phyloP scores from a whole-genome alignment of 768 basidiomycete species.

The Psilocybe cyanescens region DNA sequence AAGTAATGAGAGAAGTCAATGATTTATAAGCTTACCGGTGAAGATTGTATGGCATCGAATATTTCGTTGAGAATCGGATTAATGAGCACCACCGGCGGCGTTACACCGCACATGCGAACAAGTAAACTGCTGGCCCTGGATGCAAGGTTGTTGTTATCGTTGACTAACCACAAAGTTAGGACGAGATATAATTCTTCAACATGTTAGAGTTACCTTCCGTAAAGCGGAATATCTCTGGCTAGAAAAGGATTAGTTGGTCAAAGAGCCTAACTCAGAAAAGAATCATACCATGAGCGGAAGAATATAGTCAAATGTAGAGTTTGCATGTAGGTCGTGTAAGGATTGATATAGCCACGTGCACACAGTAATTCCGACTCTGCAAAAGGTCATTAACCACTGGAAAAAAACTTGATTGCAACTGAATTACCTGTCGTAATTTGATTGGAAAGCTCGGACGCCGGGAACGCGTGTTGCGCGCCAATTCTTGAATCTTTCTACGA shows the following conservation, averaged over 20 bases:
- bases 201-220: conserved; percentile 60
- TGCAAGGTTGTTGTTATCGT: conserved; percentile 75
- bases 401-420: conserved; percentile 5
- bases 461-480: conserved; percentile 76
- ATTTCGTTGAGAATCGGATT: conserved; percentile 71
- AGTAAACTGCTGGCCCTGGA: conserved; percentile 69
- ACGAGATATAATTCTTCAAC: neutral
- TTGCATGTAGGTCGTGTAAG: conserved; percentile 77
- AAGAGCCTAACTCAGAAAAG: neutral
- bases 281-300: conserved; percentile 74
- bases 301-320: conserved; percentile 79
- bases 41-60: conserved; percentile 76
- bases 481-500: conserved; percentile 64
- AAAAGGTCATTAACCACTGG: conserved; percentile 3
- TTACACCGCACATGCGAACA: conserved; percentile 85
- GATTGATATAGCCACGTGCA: conserved; percentile 82
- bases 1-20: conserved; percentile 7
- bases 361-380: conserved; percentile 64
- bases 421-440: conserved; percentile 77
- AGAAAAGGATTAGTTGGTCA: neutral
- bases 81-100: conserved; percentile 71
- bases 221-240: conserved; percentile 80
- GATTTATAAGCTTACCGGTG: conserved; percentile 54
- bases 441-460: conserved; percentile 81
- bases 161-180: conserved; percentile 40